These are phyloP conservation scores for Aspergillus sclerotiicarbonarius DNA, from an alignment of 495 filamentous ascomycete species.

Conservation along the genomic window DNA sequence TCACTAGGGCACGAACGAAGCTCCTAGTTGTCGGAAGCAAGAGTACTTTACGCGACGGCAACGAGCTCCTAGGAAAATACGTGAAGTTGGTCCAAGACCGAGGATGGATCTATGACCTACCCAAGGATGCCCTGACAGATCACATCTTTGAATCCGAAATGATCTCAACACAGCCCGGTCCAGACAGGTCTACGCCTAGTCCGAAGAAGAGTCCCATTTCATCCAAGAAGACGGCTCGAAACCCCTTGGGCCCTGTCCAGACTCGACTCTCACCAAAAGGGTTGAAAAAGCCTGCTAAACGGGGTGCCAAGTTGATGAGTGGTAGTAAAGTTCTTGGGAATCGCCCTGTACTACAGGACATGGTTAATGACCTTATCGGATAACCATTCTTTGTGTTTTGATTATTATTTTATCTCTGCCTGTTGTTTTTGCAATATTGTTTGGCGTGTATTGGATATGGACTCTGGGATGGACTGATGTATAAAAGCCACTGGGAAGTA, in stretches of 20 bases:
- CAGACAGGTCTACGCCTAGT: constrained; percentile 15
- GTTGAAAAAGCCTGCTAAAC: constrained; percentile 38
- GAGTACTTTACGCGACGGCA: constrained; percentile 66
- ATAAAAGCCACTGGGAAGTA: neutral
- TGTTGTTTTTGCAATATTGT: constrained; percentile 9
- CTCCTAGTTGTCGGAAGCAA: constrained; percentile 81
- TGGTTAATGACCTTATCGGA: constrained; percentile 51
- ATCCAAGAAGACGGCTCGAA: constrained; percentile 22
- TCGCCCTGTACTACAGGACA: constrained; percentile 51
- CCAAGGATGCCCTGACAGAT: constrained; percentile 56
- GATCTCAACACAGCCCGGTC: constrained; percentile 17
- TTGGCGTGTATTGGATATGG: constrained; percentile 4
- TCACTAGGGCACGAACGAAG: constrained; percentile 89
- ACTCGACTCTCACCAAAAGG: constrained; percentile 20
- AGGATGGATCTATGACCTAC: constrained; percentile 75
- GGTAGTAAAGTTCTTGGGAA: constrained; percentile 37
- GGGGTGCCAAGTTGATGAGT: constrained; percentile 35
- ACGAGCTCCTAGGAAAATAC: constrained; percentile 74
- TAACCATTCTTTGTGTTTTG: constrained; percentile 22
- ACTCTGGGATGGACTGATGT: neutral
- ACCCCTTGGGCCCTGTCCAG: constrained; percentile 40
- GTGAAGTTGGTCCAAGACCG: constrained; percentile 70
- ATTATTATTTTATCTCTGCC: constrained; percentile 7
- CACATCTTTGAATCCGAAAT: constrained; percentile 59
- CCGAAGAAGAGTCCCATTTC: constrained; percentile 22